These are phyloP conservation scores for Ceratocystis variospora DNA, from an alignment of 2,329 filamentous ascomycete genomes.

Conservation along the genomic window DNA sequence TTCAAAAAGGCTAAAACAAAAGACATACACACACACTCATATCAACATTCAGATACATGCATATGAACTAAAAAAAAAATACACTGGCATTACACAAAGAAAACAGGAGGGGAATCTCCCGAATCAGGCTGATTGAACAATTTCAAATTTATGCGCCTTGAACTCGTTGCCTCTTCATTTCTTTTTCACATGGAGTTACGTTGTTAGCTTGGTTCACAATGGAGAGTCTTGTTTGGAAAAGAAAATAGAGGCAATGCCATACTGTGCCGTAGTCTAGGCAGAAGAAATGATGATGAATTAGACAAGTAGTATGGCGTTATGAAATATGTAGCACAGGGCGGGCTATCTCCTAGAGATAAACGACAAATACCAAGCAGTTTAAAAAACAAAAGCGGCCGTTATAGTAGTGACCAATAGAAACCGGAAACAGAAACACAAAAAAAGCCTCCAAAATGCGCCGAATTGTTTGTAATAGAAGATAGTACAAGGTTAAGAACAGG, in stretches of 20 bases:
- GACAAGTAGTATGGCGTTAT: background rate
- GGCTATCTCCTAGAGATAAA: background rate
- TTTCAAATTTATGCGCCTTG: no score
- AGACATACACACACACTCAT: background rate
- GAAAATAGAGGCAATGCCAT: no score
- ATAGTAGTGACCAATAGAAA: background rate
- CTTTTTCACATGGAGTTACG: no score
- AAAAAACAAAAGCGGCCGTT: background rate
- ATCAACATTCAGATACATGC: background rate
- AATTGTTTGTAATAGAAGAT: background rate
- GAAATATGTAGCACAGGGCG: no score
- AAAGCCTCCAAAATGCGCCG: background rate
- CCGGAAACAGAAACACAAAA: background rate
- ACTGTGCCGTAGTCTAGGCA: background rate
- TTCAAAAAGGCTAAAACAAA: background rate
- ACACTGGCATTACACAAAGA: background rate
- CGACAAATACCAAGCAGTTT: background rate
- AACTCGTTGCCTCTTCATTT: no score
- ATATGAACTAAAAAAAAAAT: background rate
- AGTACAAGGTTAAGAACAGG: constrained; percentile 1
- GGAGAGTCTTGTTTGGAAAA: no score
- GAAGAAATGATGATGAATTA: background rate
- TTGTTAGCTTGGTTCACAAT: no score
- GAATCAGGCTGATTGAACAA: no score
- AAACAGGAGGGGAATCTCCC: no score